Percentiles rank a stretch among this genome's conserved stretches.
Evolutionary conservation across 2,329 filamentous ascomycete genomes (phyloP).

Genomic region (Pyricularia sp.): DNA sequence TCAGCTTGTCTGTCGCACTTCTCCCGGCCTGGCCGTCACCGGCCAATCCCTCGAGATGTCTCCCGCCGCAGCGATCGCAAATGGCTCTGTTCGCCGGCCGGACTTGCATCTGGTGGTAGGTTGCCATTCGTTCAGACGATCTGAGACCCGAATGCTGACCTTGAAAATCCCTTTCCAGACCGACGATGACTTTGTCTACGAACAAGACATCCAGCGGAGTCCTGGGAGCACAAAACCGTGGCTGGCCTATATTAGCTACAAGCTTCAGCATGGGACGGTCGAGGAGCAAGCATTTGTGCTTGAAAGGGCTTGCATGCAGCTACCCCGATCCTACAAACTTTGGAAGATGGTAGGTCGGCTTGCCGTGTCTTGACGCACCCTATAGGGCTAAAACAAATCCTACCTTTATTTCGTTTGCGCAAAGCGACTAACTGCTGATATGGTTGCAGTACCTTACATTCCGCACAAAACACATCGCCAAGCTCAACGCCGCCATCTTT

Average conservation of each 20-base stretch:
- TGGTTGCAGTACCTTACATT: constrained; percentile 67
- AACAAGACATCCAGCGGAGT: constrained; percentile 87
- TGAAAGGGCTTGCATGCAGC: constrained; percentile 80
- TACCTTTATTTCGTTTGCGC: background rate
- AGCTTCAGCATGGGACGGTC: constrained; percentile 73
- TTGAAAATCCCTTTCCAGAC: constrained; percentile 19
- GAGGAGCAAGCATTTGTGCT: constrained; percentile 81
- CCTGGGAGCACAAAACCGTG: constrained; percentile 83
- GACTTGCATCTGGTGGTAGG: constrained; percentile 41
- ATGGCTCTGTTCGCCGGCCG: constrained; percentile 14
- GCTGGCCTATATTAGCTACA: constrained; percentile 90
- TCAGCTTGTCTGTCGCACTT: background rate
- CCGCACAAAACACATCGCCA: constrained; percentile 69
- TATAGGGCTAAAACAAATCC: background rate
- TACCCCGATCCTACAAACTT: constrained; percentile 93
- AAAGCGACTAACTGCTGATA: constrained; percentile 13
- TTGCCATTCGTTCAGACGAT: constrained; percentile 4
- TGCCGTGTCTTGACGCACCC: background rate
- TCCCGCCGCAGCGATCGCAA: background rate
- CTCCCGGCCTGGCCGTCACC: background rate
- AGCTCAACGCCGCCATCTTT: constrained; percentile 74
- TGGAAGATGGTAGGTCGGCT: constrained; percentile 72
- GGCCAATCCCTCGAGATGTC: background rate
- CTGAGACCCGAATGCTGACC: background rate
- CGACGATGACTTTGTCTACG: constrained; percentile 89